A percentile compares a stretch with the other conserved stretches of the same genome.
Conservation (phyloP, 2,329 filamentous ascomycete genomes). For the Fusarium multiceps region DNA sequence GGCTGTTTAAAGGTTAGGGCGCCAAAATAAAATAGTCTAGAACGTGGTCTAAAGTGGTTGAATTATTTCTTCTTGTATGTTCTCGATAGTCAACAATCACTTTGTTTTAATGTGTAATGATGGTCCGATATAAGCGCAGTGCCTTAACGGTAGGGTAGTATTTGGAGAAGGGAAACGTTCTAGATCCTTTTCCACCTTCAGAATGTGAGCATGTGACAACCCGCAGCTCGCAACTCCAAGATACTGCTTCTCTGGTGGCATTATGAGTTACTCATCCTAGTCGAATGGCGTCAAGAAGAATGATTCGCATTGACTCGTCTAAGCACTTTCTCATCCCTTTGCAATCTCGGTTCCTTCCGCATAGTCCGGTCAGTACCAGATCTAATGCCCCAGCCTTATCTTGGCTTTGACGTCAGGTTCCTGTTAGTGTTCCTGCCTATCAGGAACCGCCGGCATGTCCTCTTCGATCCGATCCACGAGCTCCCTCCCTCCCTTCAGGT, state of each 20-base stretch:
- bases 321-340: neutral
- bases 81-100: neutral
- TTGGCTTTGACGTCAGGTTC: slow-evolving; percentile 44
- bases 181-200: neutral
- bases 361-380: neutral
- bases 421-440: slow-evolving; percentile 46
- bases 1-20: neutral
- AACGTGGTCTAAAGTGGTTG: neutral
- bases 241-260: neutral
- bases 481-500: neutral
- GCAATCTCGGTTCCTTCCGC: slow-evolving; percentile 19
- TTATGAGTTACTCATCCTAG: neutral
- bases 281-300: neutral
- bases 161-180: neutral
- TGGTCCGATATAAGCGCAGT: slow-evolving; percentile 18
- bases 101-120: neutral
- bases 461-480: slow-evolving; percentile 1
- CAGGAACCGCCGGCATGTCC: slow-evolving; percentile 41
- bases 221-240: neutral
- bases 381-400: slow-evolving; percentile 7
- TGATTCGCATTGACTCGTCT: neutral
- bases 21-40: neutral
- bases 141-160: neutral
- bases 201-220: slow-evolving; percentile 7
- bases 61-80: neutral